Conservation (phyloP, 108 stramenopile genomes). For the Cylindrotheca fusiformis region DNA sequence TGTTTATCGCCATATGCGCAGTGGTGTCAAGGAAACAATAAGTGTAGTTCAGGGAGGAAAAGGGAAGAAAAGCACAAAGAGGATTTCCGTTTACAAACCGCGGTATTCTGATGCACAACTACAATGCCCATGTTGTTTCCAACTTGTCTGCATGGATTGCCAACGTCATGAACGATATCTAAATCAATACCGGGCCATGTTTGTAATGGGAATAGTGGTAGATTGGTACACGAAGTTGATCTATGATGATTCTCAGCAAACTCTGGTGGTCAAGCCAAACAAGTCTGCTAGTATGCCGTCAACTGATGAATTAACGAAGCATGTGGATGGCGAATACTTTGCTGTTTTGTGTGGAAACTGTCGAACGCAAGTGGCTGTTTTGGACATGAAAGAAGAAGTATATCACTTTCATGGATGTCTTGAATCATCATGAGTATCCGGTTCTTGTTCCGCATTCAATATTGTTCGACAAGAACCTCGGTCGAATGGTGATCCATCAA, state of each 20-base stretch:
- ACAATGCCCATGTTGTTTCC: conserved; percentile 84
- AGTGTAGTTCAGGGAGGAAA: background rate
- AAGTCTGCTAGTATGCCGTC: background rate
- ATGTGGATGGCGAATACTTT: conserved; percentile 53
- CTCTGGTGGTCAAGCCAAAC: conserved; percentile 32
- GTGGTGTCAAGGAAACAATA: conserved; percentile 51
- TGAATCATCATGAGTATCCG: conserved; percentile 33
- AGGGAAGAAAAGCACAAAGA: conserved; percentile 12
- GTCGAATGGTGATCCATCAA: too few species aligned
- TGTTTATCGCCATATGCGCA: conserved; percentile 73
- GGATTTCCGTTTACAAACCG: conserved; percentile 52
- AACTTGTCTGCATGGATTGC: conserved; percentile 89
- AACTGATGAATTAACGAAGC: background rate
- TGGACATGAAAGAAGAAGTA: conserved; percentile 85
- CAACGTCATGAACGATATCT: conserved; percentile 73
- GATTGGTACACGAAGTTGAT: conserved; percentile 58
- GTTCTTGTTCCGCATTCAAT: too few species aligned
- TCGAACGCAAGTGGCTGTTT: conserved; percentile 69
- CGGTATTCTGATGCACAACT: conserved; percentile 70
- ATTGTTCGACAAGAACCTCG: too few species aligned
- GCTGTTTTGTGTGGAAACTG: conserved; percentile 74
- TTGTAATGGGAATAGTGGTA: conserved; percentile 87
- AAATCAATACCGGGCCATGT: conserved; percentile 89
- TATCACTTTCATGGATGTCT: conserved; percentile 89
- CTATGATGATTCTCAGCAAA: conserved; percentile 51